phyloP scores from a whole-genome alignment of 2,329 filamentous ascomycete species.

The Xylaria sp. region DNA sequence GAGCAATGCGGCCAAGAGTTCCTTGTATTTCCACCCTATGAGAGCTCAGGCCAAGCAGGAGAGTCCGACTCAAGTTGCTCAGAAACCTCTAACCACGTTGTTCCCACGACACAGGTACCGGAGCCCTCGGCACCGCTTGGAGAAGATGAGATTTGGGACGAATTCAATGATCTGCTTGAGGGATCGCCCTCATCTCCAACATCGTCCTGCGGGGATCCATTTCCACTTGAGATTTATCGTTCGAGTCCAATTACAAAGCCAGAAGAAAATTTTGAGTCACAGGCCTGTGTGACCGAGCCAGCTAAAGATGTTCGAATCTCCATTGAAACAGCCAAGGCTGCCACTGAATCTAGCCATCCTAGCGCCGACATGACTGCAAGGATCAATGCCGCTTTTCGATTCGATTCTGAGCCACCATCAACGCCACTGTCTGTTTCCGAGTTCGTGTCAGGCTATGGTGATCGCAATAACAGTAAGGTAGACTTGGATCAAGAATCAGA shows the following conservation, averaged over 20 bases:
- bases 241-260: conserved; percentile 52
- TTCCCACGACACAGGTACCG: conserved; percentile 75
- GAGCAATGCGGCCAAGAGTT: conserved; percentile 67
- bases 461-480: conserved; percentile 50
- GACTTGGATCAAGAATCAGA: conserved; percentile 34
- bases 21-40: conserved; percentile 76
- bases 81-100: conserved; percentile 67
- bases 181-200: conserved; percentile 66
- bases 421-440: conserved; percentile 58
- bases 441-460: conserved; percentile 55
- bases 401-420: conserved; percentile 54
- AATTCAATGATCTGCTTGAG: conserved; percentile 89
- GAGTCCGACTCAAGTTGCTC: conserved; percentile 74
- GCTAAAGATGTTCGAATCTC: conserved; percentile 48
- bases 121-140: conserved; percentile 69
- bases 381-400: conserved; percentile 61
- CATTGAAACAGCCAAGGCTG: conserved; percentile 50
- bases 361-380: conserved; percentile 66
- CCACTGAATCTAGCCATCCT: conserved; percentile 62
- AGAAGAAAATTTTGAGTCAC: conserved; percentile 58
- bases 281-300: conserved; percentile 55
- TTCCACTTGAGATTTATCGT: conserved; percentile 65
- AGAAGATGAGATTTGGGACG: conserved; percentile 93
- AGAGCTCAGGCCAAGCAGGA: conserved; percentile 73
- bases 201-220: conserved; percentile 67